Conservation (phyloP, 2,329 filamentous ascomycete genomes). For the Paraphaeosphaeria sporulosa region DNA sequence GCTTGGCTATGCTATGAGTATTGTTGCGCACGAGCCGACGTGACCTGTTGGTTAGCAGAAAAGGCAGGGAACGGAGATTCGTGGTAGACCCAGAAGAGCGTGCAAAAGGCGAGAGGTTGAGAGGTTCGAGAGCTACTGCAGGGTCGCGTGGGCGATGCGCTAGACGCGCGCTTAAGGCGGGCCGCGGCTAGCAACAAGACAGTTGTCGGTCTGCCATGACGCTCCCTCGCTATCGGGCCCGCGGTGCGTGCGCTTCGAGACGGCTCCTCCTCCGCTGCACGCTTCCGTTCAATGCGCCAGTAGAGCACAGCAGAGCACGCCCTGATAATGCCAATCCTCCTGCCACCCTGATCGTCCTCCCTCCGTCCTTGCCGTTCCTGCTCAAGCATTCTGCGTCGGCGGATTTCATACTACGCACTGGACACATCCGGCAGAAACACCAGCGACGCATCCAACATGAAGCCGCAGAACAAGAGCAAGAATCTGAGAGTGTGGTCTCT, state of each 20-base stretch:
- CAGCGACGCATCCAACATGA: conserved; percentile 24
- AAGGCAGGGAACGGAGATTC: not conserved
- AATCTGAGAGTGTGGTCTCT: conserved; percentile 22
- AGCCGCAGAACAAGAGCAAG: conserved; percentile 15
- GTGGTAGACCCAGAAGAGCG: not conserved
- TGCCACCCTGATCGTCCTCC: conserved; percentile 26
- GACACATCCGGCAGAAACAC: not conserved
- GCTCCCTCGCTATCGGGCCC: not conserved
- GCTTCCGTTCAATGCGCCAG: conserved; percentile 1
- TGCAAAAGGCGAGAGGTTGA: not conserved
- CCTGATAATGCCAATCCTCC: conserved; percentile 21
- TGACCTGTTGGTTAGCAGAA: not conserved
- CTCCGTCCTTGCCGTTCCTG: not conserved
- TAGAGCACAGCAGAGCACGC: not conserved
- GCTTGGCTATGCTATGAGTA: not conserved
- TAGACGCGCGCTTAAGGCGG: conserved; percentile 24
- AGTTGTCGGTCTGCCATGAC: conserved; percentile 19
- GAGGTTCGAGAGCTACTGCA: conserved; percentile 7
- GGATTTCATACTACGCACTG: not conserved
- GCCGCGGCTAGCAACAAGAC: conserved; percentile 23
- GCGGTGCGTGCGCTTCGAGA: not conserved
- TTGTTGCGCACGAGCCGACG: not conserved
- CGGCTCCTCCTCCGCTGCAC: not conserved
- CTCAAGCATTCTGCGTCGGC: conserved; percentile 5
- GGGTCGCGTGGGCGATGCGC: conserved; percentile 16